phyloP scores from a whole-genome alignment of 2,329 filamentous ascomycete species.

The Xylariales sp. region DNA sequence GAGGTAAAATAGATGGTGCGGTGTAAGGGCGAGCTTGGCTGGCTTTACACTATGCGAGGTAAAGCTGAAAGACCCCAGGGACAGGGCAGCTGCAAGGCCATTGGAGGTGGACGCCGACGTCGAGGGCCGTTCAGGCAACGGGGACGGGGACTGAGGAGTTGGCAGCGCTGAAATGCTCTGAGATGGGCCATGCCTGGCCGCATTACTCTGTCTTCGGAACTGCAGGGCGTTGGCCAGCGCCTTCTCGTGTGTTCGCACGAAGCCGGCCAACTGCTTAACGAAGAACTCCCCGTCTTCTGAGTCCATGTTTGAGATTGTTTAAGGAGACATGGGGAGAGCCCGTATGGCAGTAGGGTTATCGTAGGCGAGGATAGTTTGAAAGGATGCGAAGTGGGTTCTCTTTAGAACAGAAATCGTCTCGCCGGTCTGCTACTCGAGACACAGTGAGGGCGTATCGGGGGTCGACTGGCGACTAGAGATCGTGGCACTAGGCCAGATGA shows the following conservation, averaged over 20 bases:
- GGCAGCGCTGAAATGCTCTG: constrained; percentile 57
- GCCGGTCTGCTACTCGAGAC: too few relatives aligned
- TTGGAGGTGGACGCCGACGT: constrained; percentile 67
- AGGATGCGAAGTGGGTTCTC: too few relatives aligned
- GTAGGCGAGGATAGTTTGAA: too few relatives aligned
- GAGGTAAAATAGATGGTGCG: constrained; percentile 95
- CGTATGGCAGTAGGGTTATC: not conserved
- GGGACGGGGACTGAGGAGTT: constrained; percentile 50
- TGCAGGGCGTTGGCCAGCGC: constrained; percentile 94
- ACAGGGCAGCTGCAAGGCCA: constrained; percentile 78
- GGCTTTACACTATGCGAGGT: constrained; percentile 82
- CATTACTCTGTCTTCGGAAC: constrained; percentile 64
- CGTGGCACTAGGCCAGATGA: too few relatives aligned
- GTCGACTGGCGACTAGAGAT: too few relatives aligned
- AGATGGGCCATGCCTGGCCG: constrained; percentile 64
- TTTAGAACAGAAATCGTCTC: too few relatives aligned
- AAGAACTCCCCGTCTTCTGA: constrained; percentile 88
- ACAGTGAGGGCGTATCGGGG: too few relatives aligned
- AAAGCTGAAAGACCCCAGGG: constrained; percentile 79
- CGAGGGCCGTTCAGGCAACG: constrained; percentile 55
- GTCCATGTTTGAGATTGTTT: constrained; percentile 64
- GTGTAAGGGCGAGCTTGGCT: constrained; percentile 85
- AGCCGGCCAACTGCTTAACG: constrained; percentile 93
- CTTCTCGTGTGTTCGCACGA: constrained; percentile 96
- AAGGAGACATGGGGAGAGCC: constrained; percentile 40